Percentiles rank a stretch among this genome's conserved stretches.
phyloP scores from a whole-genome alignment of 139 green algal genomes.

The Spirogloea muscicola region DNA sequence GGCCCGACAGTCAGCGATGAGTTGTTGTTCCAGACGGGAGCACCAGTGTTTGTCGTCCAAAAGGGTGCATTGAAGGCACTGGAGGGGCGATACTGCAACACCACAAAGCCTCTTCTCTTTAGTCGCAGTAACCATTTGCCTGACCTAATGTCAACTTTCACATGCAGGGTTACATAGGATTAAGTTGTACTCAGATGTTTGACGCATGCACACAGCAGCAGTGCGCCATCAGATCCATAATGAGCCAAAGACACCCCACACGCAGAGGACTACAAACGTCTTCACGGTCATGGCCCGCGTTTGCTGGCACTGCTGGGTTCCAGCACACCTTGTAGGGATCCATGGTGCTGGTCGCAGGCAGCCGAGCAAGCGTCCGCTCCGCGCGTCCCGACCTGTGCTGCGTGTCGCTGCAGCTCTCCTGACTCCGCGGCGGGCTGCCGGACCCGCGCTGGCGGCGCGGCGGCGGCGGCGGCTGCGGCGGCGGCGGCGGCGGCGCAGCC shows the following conservation, averaged over 20 bases:
- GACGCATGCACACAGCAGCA: not conserved
- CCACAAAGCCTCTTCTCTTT: not conserved
- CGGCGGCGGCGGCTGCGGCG: too few relatives aligned
- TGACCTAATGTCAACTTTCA: not conserved
- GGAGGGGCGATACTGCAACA: slow-evolving; percentile 35
- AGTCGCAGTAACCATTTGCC: not conserved
- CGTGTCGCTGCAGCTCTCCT: too few relatives aligned
- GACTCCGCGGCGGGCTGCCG: too few relatives aligned
- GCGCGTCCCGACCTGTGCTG: too few relatives aligned
- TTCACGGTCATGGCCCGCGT: not conserved
- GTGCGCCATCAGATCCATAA: not conserved
- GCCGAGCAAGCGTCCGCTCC: too few relatives aligned
- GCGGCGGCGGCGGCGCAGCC: too few relatives aligned
- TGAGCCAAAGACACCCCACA: not conserved
- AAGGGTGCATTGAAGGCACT: slow-evolving; percentile 55
- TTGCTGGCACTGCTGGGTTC: too few relatives aligned
- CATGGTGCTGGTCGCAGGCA: too few relatives aligned
- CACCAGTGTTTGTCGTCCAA: slow-evolving; percentile 89
- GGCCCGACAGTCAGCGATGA: slow-evolving; percentile 71
- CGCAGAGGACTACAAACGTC: too few relatives aligned
- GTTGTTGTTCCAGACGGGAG: slow-evolving; percentile 94
- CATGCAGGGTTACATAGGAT: not conserved
- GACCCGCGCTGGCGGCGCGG: too few relatives aligned
- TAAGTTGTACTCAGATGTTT: not conserved
- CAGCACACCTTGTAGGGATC: slow-evolving; percentile 38